Evolutionary conservation across 2,329 filamentous ascomycete genomes (phyloP), one percentile per base, ranked within the genome.

Genomic region (Aschersonia sp.): DNA sequence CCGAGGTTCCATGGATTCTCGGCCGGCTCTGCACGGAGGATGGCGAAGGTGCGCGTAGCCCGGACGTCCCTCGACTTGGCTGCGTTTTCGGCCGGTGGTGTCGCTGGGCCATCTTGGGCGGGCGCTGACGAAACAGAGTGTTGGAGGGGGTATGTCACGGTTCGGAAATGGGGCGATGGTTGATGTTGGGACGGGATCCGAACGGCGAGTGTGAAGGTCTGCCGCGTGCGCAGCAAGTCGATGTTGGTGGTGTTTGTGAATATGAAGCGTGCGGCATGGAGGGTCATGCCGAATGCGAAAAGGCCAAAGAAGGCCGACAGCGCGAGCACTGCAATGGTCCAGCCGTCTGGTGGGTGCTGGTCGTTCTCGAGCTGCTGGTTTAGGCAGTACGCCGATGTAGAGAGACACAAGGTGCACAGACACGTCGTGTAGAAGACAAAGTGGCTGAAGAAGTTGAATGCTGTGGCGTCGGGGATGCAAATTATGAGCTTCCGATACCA

Each of bases 371-470:
- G 62, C 46, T 78, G 68, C 47, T 80, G 72, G 3, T 70, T 73
- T 3, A 89, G 63, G 51, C 80, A 82, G 47, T 83, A 76, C 2
- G 78, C 80, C 51, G 80, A 69, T 1, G 82, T 71, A 29, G 80
- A 74, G 45, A 94, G 65, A 7, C 76, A 65, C 50, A 85, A 75
- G 3, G 70, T 63, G 54, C 82, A 88, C 55, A 82, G 86, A 4
- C 87, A 56, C 4, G 78, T 67, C 1, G 80, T 80, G 61, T 92
- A 95, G 43, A 78, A 74, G 12, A 81, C 80, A 59, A 96, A 95
- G 55, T 96, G 92, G 9, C 89, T 70, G 59, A 98, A 97, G 65
- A 87, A 96, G 58, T 96, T 96, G 69, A 91, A 89, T 2, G 83
- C 76, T 79, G 49, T 20, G 20, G 20, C 20, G 20, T 20, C 20